Evolutionary conservation across 352 stramenopile genomes (phyloP).

Genomic region (Elongisporangium undulatum): DNA sequence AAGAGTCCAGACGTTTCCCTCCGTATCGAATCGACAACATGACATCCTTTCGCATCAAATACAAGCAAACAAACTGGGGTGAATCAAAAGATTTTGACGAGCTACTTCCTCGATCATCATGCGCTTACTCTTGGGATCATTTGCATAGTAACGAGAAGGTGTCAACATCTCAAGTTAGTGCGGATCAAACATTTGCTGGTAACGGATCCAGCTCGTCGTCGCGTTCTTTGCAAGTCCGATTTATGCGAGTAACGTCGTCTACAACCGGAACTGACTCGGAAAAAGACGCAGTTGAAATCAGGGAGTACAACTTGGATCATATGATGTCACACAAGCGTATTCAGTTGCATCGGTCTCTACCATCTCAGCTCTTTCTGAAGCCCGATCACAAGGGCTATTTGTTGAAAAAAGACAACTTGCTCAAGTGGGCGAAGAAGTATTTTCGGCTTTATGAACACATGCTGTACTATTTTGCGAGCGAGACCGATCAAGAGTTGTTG

Average conservation of each 20-base stretch:
- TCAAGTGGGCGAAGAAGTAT: slow-evolving; percentile 89
- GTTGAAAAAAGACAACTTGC: slow-evolving; percentile 85
- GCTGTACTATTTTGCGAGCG: slow-evolving; percentile 87
- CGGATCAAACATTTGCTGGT: slow-evolving; percentile 64
- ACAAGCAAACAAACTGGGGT: slow-evolving; percentile 78
- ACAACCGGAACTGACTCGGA: slow-evolving; percentile 46
- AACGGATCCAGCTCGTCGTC: slow-evolving; percentile 40
- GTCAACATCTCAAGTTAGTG: slow-evolving; percentile 46
- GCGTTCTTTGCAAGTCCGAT: slow-evolving; percentile 78
- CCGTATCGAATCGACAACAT: slow-evolving; percentile 91
- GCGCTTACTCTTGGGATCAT: slow-evolving; percentile 85
- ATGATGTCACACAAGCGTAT: slow-evolving; percentile 80
- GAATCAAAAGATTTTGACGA: slow-evolving; percentile 73
- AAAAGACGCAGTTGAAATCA: slow-evolving; percentile 81
- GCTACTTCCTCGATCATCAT: slow-evolving; percentile 62
- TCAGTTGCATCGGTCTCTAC: slow-evolving; percentile 77
- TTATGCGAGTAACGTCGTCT: slow-evolving; percentile 85
- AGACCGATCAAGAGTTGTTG: slow-evolving; percentile 78
- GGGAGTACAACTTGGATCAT: slow-evolving; percentile 86
- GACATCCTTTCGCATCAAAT: slow-evolving; percentile 87
- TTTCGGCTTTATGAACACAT: slow-evolving; percentile 86
- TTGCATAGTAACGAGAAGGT: slow-evolving; percentile 62
- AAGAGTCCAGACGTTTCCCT: slow-evolving; percentile 83
- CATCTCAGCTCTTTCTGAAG: slow-evolving; percentile 73
- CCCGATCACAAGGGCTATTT: slow-evolving; percentile 78